Conservation (phyloP, 1,139 yeast species). For the Saccharomyces hybrid region DNA sequence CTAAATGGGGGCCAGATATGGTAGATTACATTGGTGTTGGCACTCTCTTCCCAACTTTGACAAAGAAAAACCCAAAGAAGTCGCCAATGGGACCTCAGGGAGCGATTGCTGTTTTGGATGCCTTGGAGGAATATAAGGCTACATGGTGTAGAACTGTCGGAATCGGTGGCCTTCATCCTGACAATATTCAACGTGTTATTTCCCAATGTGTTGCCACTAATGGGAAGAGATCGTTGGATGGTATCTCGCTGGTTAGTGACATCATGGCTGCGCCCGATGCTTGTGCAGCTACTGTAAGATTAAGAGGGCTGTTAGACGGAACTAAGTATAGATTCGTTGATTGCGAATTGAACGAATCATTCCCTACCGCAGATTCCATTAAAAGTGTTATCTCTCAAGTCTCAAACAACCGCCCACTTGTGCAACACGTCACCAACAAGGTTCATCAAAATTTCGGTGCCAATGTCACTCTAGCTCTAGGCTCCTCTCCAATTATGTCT, state of each 20-base stretch:
- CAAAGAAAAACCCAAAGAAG: slow-evolving; percentile 56
- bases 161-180: slow-evolving; percentile 77
- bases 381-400: slow-evolving; percentile 16
- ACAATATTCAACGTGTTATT: slow-evolving; percentile 53
- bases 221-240: slow-evolving; percentile 51
- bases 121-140: slow-evolving; percentile 37
- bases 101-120: slow-evolving; percentile 45
- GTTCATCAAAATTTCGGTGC: slow-evolving; percentile 88
- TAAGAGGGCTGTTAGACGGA: slow-evolving; percentile 18
- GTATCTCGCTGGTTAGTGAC: slow-evolving; percentile 82
- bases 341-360: slow-evolving; percentile 7
- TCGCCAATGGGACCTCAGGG: slow-evolving; percentile 63
- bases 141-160: slow-evolving; percentile 53
- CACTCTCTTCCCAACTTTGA: slow-evolving; percentile 67
- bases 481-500: slow-evolving; percentile 92
- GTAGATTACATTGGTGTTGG: slow-evolving; percentile 89
- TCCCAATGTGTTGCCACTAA: slow-evolving; percentile 39
- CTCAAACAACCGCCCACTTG: slow-evolving; percentile 43
- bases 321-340: slow-evolving; percentile 10
- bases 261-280: slow-evolving; percentile 68
- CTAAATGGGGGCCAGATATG: slow-evolving; percentile 39
- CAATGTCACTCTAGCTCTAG: slow-evolving; percentile 77
- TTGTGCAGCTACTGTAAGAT: slow-evolving; percentile 41
- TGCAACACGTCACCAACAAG: slow-evolving; percentile 82
- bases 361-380: slow-evolving; percentile 4